These are phyloP conservation scores for Vigna angularis DNA, from an alignment of 306 rosid genomes.

Conservation along the genomic window DNA sequence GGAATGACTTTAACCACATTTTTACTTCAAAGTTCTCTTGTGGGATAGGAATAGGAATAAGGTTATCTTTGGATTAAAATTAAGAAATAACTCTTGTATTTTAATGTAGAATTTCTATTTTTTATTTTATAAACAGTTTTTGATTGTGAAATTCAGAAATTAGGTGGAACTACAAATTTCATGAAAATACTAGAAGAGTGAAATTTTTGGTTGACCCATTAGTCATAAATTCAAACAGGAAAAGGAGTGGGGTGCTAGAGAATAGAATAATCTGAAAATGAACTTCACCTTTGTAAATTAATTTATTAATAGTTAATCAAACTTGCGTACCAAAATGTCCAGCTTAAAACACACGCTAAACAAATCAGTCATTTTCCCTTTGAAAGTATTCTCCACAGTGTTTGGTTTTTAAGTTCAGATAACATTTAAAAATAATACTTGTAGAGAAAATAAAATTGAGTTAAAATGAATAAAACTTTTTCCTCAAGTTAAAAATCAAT, in stretches of 20 bases:
- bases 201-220: not conserved
- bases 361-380: not conserved
- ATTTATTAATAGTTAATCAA: constrained; percentile 5
- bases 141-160: not conserved
- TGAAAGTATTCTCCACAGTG: not conserved
- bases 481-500: not conserved
- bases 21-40: not conserved
- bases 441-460: not conserved
- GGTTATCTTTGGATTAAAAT: not conserved
- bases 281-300: constrained; percentile 6
- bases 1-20: constrained; percentile 15
- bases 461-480: not conserved
- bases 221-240: not conserved
- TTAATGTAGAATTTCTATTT: not conserved
- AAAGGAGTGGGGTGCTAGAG: not conserved
- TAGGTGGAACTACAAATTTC: not conserved
- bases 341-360: constrained; percentile 11
- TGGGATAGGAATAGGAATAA: not conserved
- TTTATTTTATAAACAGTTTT: not conserved
- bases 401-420: not conserved
- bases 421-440: not conserved
- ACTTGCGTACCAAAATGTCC: not conserved
- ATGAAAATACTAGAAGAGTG: not conserved
- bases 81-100: too few species aligned
- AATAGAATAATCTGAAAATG: constrained; percentile 9